A percentile compares a stretch with the other conserved stretches of the same genome.
Conservation (phyloP, 176 grass and related monocot genomes). For the Oryza officinalis region DNA sequence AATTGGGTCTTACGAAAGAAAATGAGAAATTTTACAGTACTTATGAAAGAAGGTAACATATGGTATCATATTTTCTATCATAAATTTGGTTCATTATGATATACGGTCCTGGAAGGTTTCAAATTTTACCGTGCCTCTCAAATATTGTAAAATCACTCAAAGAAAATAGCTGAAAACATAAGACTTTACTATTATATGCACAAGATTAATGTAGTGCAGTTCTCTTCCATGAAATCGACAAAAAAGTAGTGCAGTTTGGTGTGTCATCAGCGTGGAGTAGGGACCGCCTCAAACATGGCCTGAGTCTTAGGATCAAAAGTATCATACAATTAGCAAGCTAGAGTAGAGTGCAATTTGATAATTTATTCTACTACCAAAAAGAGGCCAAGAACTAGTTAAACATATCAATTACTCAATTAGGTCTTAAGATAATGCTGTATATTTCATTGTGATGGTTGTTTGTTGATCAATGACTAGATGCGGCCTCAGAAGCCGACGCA, state of each 20-base stretch:
- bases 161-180: background rate
- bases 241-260: background rate
- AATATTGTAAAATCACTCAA: too few species aligned
- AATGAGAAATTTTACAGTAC: too few species aligned
- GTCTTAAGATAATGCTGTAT: slow-evolving; percentile 31
- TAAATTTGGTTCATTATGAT: too few species aligned
- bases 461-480: slow-evolving; percentile 38
- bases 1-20: too few species aligned
- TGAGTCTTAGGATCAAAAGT: slow-evolving; percentile 3
- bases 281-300: background rate
- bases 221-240: background rate
- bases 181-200: background rate
- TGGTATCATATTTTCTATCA: too few species aligned
- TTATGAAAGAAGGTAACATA: too few species aligned
- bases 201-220: background rate
- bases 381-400: background rate
- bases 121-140: too few species aligned
- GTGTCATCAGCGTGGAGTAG: background rate
- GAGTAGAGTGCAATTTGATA: background rate
- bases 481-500: slow-evolving; percentile 6
- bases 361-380: background rate
- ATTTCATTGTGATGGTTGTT: background rate
- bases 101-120: too few species aligned
- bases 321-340: background rate
- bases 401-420: slow-evolving; percentile 23